Evolutionary conservation across 352 stramenopile genomes (phyloP).

Genomic region (Peronospora destructor): DNA sequence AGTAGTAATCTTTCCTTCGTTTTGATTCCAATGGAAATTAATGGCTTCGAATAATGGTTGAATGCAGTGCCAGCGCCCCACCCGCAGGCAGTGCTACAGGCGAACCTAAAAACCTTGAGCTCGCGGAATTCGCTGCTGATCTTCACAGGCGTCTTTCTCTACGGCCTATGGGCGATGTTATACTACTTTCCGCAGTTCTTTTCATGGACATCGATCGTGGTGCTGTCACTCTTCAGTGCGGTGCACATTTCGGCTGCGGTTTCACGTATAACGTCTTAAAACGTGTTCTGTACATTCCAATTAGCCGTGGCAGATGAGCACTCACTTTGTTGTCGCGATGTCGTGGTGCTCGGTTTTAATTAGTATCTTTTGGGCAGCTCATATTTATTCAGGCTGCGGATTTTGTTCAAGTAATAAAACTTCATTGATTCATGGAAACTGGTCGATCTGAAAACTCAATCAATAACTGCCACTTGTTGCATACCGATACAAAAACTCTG

Average conservation of each 20-base stretch:
- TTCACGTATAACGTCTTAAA: conserved; percentile 41
- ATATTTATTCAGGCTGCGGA: conserved; percentile 30
- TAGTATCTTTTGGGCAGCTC: too few species aligned
- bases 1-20: conserved; percentile 19
- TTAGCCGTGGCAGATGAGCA: conserved; percentile 2
- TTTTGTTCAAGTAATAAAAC: conserved; percentile 27
- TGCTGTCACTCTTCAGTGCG: conserved; percentile 54
- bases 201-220: conserved; percentile 64
- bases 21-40: conserved; percentile 8
- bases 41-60: conserved; percentile 13
- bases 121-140: conserved; percentile 53
- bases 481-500: conserved; percentile 2
- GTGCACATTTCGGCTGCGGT: conserved; percentile 54
- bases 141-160: conserved; percentile 58
- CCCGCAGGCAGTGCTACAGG: conserved; percentile 31
- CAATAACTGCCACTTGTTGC: not conserved
- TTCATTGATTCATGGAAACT: conserved; percentile 17
- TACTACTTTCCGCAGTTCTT: conserved; percentile 78
- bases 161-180: conserved; percentile 70
- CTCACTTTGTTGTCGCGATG: not conserved
- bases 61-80: conserved; percentile 36
- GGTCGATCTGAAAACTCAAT: conserved; percentile 1
- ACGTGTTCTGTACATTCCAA: not conserved
- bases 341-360: conserved; percentile 16
- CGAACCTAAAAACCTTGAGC: conserved; percentile 53